These are phyloP conservation scores for Nymphaea colorata DNA, from an alignment of 164 flowering plant species.

Conservation along the genomic window DNA sequence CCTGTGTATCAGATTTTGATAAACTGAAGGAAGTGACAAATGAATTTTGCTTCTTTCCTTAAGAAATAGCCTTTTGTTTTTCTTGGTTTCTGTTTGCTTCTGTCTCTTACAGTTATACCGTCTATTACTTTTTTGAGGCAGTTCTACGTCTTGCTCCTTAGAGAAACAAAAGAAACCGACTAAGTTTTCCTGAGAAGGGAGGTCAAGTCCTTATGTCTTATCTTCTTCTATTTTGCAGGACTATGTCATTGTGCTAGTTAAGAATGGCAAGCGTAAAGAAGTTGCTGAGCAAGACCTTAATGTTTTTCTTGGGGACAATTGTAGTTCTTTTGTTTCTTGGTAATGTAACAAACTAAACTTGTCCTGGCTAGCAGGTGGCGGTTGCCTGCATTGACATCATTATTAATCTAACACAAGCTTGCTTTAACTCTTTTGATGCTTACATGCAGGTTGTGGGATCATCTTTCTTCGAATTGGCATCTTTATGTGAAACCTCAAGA, in stretches of 20 bases:
- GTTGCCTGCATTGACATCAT: background rate
- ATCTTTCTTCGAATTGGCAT: slow-evolving; percentile 48
- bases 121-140: background rate
- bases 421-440: background rate
- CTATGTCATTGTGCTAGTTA: slow-evolving; percentile 81
- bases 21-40: no score
- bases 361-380: background rate
- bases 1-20: no score
- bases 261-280: slow-evolving; percentile 76
- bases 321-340: slow-evolving; percentile 74
- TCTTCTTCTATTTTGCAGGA: slow-evolving; percentile 43
- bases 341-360: slow-evolving; percentile 10
- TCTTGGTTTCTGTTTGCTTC: background rate
- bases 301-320: slow-evolving; percentile 90
- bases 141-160: background rate
- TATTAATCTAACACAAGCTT: background rate
- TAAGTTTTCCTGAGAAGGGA: background rate
- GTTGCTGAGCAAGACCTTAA: slow-evolving; percentile 81
- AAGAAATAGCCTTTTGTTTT: no score
- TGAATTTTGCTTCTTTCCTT: no score
- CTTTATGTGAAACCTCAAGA: slow-evolving; percentile 40
- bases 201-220: slow-evolving; percentile 1
- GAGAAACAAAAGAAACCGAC: background rate
- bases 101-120: background rate
- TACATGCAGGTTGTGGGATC: slow-evolving; percentile 81